phyloP scores from a whole-genome alignment of 2,329 filamentous ascomycete species.

The Nigrograna mackinnonii region DNA sequence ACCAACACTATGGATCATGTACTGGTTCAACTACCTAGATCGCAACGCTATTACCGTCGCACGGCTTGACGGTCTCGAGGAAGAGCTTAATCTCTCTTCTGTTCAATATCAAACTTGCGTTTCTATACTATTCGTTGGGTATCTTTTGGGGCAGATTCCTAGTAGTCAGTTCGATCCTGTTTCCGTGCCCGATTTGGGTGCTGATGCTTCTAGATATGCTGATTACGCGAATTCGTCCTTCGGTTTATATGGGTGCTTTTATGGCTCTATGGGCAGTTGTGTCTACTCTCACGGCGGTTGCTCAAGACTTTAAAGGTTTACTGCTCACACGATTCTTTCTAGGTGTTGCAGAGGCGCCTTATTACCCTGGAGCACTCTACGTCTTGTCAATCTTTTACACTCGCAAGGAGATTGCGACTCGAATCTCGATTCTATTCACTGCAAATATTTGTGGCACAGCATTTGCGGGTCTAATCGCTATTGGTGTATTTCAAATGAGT shows the following conservation, averaged over 20 bases:
- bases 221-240: constrained; percentile 25
- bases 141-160: background rate
- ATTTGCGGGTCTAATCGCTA: background rate
- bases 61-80: constrained; percentile 61
- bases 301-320: constrained; percentile 15
- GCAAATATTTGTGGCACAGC: background rate
- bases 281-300: background rate
- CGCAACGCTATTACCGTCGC: constrained; percentile 67
- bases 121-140: constrained; percentile 19
- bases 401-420: background rate
- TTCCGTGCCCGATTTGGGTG: constrained; percentile 29
- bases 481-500: background rate
- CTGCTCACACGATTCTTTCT: constrained; percentile 16
- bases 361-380: background rate
- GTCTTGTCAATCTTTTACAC: background rate
- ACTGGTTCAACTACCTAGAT: constrained; percentile 38
- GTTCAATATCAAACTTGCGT: constrained; percentile 2
- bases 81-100: constrained; percentile 48
- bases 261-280: background rate
- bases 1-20: background rate
- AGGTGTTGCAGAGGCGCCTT: constrained; percentile 15
- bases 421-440: background rate
- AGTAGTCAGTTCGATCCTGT: too few species aligned
- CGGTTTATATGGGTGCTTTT: constrained; percentile 13
- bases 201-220: constrained; percentile 43